phyloP scores from a whole-genome alignment of 345 rosid genomes.

The Salix purpurea region DNA sequence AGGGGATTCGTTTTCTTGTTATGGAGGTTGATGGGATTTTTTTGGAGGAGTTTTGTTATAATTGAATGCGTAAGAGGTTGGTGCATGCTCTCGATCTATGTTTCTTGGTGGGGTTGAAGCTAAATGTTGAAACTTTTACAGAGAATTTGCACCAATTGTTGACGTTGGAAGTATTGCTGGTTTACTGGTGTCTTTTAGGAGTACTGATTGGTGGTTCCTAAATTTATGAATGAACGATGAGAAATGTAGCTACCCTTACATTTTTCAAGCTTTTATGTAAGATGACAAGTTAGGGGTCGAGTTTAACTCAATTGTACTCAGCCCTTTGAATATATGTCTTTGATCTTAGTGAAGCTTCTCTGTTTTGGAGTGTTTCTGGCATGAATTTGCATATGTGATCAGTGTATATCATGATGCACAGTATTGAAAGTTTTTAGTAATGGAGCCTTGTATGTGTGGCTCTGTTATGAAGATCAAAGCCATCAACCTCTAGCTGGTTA shows the following conservation, averaged over 20 bases:
- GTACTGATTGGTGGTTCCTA: background rate
- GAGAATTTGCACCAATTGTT: background rate
- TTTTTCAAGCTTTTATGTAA: background rate
- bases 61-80: background rate
- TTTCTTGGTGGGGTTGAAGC: background rate
- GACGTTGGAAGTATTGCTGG: background rate
- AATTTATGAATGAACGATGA: constrained; percentile 3
- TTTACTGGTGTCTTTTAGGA: background rate
- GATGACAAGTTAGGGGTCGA: background rate
- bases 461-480: background rate
- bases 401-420: background rate
- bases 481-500: background rate
- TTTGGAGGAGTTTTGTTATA: background rate
- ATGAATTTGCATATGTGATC: background rate
- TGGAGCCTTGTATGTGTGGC: background rate
- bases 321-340: background rate
- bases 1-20: background rate
- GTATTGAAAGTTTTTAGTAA: background rate
- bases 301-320: background rate
- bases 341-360: background rate
- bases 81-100: background rate
- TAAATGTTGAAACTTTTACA: background rate
- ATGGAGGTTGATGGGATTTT: background rate
- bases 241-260: background rate
- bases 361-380: background rate